Conservation (phyloP, 768 basidiomycete genomes). For the Naganishia antarctica region DNA sequence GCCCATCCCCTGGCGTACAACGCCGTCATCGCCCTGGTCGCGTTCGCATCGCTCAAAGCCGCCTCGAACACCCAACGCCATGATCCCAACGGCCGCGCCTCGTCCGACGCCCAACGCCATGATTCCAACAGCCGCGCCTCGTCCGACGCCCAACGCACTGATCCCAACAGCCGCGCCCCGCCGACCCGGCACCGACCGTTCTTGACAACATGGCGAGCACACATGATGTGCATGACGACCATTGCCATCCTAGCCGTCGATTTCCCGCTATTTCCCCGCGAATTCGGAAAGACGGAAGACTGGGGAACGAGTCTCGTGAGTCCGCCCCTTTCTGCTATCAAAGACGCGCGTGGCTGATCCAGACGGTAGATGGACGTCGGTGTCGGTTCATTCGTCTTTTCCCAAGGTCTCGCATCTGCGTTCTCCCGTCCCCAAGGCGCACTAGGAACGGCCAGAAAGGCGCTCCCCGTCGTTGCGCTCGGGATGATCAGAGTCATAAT, state of each 20-base stretch:
- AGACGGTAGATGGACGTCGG: conserved; percentile 90
- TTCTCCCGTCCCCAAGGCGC: not conserved
- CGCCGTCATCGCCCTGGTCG: conserved; percentile 35
- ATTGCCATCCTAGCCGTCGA: conserved; percentile 92
- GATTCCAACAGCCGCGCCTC: too few species aligned
- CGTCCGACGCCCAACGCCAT: too few species aligned
- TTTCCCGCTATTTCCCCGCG: conserved; percentile 83
- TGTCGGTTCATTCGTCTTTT: conserved; percentile 95
- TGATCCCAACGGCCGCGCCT: too few species aligned
- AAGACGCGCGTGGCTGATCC: not conserved
- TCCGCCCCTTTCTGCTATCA: conserved; percentile 24
- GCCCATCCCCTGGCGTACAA: conserved; percentile 57
- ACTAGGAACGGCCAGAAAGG: conserved; percentile 50
- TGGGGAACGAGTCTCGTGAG: conserved; percentile 88
- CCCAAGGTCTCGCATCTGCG: conserved; percentile 82
- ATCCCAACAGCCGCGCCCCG: too few species aligned
- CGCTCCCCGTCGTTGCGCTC: conserved; percentile 63
- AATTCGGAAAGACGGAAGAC: conserved; percentile 84
- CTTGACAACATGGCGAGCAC: conserved; percentile 79
- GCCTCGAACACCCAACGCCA: too few species aligned
- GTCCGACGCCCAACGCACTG: too few species aligned
- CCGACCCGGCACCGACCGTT: conserved; percentile 53
- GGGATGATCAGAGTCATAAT: conserved; percentile 73
- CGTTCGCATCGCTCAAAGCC: too few species aligned
- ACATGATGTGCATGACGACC: conserved; percentile 91